phyloP scores from a whole-genome alignment of 306 rosid genomes.

The Quercus robur region DNA sequence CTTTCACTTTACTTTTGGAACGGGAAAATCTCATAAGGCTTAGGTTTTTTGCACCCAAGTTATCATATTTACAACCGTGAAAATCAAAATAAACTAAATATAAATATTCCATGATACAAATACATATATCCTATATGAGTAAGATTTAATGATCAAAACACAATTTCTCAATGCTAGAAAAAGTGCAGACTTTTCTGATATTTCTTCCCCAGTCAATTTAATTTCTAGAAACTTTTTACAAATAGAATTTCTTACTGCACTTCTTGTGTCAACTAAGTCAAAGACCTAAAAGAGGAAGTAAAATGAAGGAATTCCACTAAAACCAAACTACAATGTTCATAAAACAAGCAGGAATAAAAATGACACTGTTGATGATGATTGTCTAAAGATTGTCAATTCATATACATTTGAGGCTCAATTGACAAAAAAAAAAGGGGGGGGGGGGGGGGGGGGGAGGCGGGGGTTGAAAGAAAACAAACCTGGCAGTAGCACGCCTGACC shows the following conservation, averaged over 20 bases:
- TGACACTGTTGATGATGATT: neutral
- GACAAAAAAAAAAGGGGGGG: no score
- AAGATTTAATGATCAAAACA: neutral
- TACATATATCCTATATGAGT: neutral
- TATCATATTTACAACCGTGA: neutral
- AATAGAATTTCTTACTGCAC: neutral
- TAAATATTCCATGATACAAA: neutral
- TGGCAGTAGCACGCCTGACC: conserved; percentile 70
- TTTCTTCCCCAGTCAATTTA: neutral
- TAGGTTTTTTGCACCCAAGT: neutral
- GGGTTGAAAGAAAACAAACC: conserved; percentile 28
- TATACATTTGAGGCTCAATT: neutral
- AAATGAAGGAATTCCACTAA: neutral
- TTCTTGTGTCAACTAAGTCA: neutral
- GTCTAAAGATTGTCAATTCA: neutral
- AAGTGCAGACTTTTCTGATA: neutral
- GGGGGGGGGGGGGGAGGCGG: no score
- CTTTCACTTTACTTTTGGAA: neutral
- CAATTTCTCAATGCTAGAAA: neutral
- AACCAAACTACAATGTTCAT: neutral
- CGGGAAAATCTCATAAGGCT: neutral
- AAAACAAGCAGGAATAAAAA: neutral
- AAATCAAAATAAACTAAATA: neutral
- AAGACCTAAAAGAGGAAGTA: neutral
- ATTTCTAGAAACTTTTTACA: neutral